Evolutionary conservation across 495 filamentous ascomycete genomes (phyloP).

Genomic region (Xylaria acuta): DNA sequence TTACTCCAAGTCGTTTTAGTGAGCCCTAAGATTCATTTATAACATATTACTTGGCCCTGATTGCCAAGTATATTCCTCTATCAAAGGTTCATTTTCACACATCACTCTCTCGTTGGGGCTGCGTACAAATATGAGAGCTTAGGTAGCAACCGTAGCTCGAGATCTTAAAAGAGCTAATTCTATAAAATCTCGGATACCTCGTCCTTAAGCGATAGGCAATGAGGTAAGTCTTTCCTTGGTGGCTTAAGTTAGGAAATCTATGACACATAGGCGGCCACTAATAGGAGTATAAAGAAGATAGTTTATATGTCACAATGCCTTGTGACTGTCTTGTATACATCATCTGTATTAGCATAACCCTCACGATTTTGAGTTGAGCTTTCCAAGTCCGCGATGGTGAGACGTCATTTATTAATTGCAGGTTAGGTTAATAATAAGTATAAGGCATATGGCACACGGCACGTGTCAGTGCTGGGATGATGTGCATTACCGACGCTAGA

Average conservation of each 20-base stretch:
- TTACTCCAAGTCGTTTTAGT: background rate
- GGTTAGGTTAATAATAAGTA: background rate
- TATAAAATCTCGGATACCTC: background rate
- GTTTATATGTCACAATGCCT: background rate
- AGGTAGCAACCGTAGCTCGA: background rate
- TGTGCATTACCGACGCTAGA: constrained; percentile 27
- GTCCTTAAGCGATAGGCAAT: background rate
- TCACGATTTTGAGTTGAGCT: background rate
- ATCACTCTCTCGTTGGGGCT: background rate
- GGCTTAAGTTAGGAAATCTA: background rate
- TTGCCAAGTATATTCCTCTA: background rate
- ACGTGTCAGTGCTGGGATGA: constrained; percentile 26
- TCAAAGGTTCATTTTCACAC: background rate
- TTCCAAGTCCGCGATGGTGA: background rate
- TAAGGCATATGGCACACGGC: constrained; percentile 6
- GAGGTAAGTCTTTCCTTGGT: background rate
- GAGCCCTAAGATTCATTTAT: background rate
- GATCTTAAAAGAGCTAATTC: background rate
- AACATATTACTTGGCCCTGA: background rate
- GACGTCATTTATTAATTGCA: background rate
- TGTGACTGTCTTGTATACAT: background rate
- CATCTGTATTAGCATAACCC: background rate
- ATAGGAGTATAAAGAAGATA: background rate
- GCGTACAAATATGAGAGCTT: background rate
- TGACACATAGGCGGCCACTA: background rate